phyloP scores from a whole-genome alignment of 352 stramenopile species.

The Phytophthora pseudosyringae region DNA sequence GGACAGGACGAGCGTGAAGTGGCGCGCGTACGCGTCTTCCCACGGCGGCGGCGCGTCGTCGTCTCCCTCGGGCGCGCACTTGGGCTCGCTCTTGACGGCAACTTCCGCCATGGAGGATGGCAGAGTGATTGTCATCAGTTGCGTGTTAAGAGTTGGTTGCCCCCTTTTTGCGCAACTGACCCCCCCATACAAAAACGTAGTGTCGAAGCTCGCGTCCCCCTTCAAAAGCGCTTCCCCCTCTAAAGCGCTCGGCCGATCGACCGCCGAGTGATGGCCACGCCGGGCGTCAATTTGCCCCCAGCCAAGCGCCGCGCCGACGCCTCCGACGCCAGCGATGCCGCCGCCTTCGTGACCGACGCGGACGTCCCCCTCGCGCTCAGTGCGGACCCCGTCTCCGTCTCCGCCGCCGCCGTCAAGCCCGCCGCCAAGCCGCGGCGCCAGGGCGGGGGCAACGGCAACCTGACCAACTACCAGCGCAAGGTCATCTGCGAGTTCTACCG shows the following conservation, averaged over 20 bases:
- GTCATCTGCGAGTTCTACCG: slow-evolving; percentile 87
- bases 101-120: slow-evolving; percentile 1
- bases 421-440: slow-evolving; percentile 22
- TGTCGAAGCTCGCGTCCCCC: too few relatives aligned
- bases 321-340: background rate
- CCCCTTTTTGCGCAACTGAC: background rate
- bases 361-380: background rate
- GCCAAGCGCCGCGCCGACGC: slow-evolving; percentile 9
- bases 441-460: slow-evolving; percentile 68
- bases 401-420: background rate
- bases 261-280: slow-evolving; percentile 11
- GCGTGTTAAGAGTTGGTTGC: background rate
- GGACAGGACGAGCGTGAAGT: slow-evolving; percentile 64
- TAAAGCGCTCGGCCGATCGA: slow-evolving; percentile 3
- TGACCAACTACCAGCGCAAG: slow-evolving; percentile 87
- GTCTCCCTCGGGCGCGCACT: background rate
- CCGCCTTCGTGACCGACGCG: background rate
- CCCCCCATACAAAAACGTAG: too few relatives aligned
- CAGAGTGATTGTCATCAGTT: background rate
- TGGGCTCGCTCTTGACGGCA: background rate
- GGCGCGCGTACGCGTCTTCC: slow-evolving; percentile 73
- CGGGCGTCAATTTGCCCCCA: slow-evolving; percentile 18
- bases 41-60: background rate
- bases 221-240: background rate
- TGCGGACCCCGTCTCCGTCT: background rate